Evolutionary conservation across 352 stramenopile genomes (phyloP).

Genomic region (Phytopythium kandeliae): DNA sequence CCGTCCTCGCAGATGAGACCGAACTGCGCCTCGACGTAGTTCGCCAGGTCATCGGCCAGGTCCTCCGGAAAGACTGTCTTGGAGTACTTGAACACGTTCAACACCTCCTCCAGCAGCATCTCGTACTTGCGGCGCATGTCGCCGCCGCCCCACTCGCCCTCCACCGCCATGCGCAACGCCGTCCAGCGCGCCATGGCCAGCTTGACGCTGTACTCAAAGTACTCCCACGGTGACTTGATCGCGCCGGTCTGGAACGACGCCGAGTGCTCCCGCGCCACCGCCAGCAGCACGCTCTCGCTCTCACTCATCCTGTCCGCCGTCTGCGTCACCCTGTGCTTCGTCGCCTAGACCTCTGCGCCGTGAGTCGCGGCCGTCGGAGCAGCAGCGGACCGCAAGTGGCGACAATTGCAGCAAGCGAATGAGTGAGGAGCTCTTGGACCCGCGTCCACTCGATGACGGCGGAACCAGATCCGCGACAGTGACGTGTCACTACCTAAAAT

Average conservation of each 20-base stretch:
- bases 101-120: constrained; percentile 71
- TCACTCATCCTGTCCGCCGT: constrained; percentile 37
- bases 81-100: constrained; percentile 80
- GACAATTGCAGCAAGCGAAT: too few species aligned
- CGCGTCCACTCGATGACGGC: not conserved
- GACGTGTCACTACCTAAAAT: not conserved
- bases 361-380: too few species aligned
- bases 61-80: constrained; percentile 63
- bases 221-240: constrained; percentile 77
- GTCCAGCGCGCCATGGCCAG: constrained; percentile 74
- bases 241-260: constrained; percentile 36
- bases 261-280: constrained; percentile 48
- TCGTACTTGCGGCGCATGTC: constrained; percentile 80
- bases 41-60: constrained; percentile 57
- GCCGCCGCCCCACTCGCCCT: constrained; percentile 78
- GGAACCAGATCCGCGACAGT: not conserved
- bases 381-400: too few species aligned
- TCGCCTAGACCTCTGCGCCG: too few species aligned
- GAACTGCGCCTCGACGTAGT: constrained; percentile 76
- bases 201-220: constrained; percentile 83
- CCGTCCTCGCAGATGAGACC: constrained; percentile 74
- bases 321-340: too few species aligned
- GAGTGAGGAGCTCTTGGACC: not conserved
- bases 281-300: constrained; percentile 46
- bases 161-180: constrained; percentile 77